These are phyloP conservation scores for Fusarium irregulare DNA, from an alignment of 2,329 filamentous ascomycete genomes.

Conservation along the genomic window DNA sequence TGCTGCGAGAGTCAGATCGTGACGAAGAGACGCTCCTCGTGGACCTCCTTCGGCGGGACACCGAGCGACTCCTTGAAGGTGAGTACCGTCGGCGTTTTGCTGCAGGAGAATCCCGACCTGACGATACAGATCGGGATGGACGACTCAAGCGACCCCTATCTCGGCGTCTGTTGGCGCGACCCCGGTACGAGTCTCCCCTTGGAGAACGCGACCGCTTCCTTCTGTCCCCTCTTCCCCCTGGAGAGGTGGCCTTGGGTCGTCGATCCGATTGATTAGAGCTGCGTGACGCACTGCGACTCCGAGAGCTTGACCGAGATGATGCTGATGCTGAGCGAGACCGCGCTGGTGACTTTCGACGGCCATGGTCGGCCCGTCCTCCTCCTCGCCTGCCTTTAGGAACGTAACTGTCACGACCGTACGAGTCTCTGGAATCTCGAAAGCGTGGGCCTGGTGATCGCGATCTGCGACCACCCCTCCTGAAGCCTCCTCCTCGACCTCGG, in stretches of 20 bases:
- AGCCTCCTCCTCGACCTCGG: slow-evolving; percentile 55
- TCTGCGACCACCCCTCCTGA: slow-evolving; percentile 58
- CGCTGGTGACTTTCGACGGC: slow-evolving; percentile 45
- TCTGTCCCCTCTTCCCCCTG: slow-evolving; percentile 48
- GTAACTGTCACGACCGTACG: slow-evolving; percentile 64
- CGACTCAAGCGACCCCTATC: slow-evolving; percentile 41
- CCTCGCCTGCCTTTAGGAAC: slow-evolving; percentile 61
- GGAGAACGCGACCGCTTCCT: slow-evolving; percentile 57
- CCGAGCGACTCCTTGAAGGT: slow-evolving; percentile 61
- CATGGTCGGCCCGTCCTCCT: slow-evolving; percentile 56
- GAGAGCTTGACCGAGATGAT: slow-evolving; percentile 51
- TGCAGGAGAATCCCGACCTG: slow-evolving; percentile 55
- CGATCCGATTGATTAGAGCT: slow-evolving; percentile 50
- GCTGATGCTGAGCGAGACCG: slow-evolving; percentile 52
- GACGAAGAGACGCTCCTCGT: slow-evolving; percentile 55
- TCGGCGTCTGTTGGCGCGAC: slow-evolving; percentile 38
- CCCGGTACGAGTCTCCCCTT: slow-evolving; percentile 45
- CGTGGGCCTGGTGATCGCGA: slow-evolving; percentile 62
- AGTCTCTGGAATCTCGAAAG: slow-evolving; percentile 57
- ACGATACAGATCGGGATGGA: slow-evolving; percentile 53
- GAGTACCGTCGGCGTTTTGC: slow-evolving; percentile 65
- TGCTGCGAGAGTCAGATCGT: slow-evolving; percentile 52
- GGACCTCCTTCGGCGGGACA: slow-evolving; percentile 52
- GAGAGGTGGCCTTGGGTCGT: slow-evolving; percentile 50
- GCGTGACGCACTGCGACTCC: slow-evolving; percentile 48